Evolutionary conservation across 345 rosid species (phyloP), one percentile per base, ranked within the genome.

Genomic region (Citrus glauca): DNA sequence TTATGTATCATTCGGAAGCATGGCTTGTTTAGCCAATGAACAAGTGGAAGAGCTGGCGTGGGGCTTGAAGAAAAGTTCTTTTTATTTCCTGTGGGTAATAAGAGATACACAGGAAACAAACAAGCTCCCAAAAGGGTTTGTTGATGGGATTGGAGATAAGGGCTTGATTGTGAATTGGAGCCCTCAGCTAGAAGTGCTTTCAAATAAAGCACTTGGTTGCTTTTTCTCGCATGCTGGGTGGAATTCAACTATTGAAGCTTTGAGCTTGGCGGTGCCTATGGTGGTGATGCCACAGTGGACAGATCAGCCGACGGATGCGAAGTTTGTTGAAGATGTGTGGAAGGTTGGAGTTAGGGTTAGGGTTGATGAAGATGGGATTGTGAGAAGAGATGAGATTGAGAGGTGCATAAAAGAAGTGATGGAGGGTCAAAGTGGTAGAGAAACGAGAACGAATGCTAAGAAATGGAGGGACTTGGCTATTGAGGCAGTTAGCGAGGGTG

Each of bases 1-100:
- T 3, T 93, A 85, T n/a, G 81, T 86, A 17, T 86, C 98, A 7
- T 93, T 91, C 53, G 98, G 98, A 13, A 89, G 98, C 91, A 67
- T 90, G 83, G 81, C 88, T 9, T 30, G 71, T 30, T 71, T 88
- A 56, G 77, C 84, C 81, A 66, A 37, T 10, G 63, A 73, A 33
- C 95, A 91, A 68, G 89, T 86, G 88, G 79, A 81, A 65, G 94
- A 93, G 78, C 65, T 93, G 7, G 86, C 93, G 28, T 81, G 72
- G 62, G 94, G 83, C 0, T 16, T 88, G 69, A 79, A 77, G 42
- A 48, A 59, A 37, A 80, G 66, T 30, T 79, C 77, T 60, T 82
- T 79, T 55, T 25, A 84, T 40, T 90, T 86, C 88, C 33, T 90
- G 42, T 93, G 93, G 95, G 90, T 82, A 17, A 82, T 89, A 16